Evolutionary conservation across 164 flowering plant species (phyloP).

Genomic region (Annona squamosa): DNA sequence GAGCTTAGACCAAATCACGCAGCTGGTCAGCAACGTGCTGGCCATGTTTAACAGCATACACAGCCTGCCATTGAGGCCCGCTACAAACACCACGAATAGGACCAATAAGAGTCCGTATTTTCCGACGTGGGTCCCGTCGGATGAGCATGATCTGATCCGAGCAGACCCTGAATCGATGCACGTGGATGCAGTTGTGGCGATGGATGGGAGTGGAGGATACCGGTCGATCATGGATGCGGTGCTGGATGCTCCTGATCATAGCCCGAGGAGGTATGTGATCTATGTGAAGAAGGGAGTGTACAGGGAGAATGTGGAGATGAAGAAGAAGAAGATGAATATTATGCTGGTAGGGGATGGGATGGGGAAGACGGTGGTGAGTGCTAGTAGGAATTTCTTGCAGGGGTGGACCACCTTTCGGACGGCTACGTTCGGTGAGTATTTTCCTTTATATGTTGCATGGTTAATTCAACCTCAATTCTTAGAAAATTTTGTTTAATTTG

Average conservation of each 20-base stretch:
- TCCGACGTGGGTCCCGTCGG: constrained; percentile 55
- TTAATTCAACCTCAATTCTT: too few species aligned
- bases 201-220: constrained; percentile 65
- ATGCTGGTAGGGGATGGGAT: constrained; percentile 84
- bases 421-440: constrained; percentile 66
- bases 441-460: background rate
- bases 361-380: constrained; percentile 56
- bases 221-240: constrained; percentile 58
- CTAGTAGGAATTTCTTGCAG: constrained; percentile 66
- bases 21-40: constrained; percentile 61
- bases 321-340: constrained; percentile 72
- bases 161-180: constrained; percentile 27
- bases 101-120: constrained; percentile 14
- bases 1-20: constrained; percentile 67
- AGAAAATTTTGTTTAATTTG: too few species aligned
- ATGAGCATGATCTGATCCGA: constrained; percentile 40
- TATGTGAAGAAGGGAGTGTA: constrained; percentile 74
- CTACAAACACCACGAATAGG: constrained; percentile 20
- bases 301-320: constrained; percentile 65
- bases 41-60: constrained; percentile 47
- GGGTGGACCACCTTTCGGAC: constrained; percentile 89
- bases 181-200: constrained; percentile 55
- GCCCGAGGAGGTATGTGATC: constrained; percentile 56
- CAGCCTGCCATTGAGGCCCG: constrained; percentile 39
- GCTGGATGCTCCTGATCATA: constrained; percentile 47